Base-by-base conservation (phyloP, 164 flowering plant genomes). In the Pachysandra terminalis region DNA sequence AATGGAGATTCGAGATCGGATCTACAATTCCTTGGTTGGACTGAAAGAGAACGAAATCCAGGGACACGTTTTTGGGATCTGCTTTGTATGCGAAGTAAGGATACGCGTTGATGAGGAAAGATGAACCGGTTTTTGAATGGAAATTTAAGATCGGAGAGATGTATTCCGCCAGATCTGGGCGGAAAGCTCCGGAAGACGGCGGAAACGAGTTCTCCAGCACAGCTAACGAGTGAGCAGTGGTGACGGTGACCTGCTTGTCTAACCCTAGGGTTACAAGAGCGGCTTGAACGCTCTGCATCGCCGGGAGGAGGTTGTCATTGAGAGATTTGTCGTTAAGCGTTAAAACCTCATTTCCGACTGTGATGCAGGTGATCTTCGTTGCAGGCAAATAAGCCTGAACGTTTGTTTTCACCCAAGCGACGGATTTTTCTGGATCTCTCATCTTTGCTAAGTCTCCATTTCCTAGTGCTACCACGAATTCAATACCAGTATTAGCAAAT, bases 1-100 rank as follows among this genome's bases (percentile, higher is more conserved):
- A 86, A 24, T 56, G 84, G 17, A 87, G 81, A 26, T 74, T 76
- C 5, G 87, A 45, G 57, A 1, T 16, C 0, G 83, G 81, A 64
- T 87, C 92, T 6, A 74, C 54, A n/a, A 76, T 41, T 55, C 88
- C 86, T 37, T 70, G 72, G 64, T 81, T 81, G 3, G 79, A 80
- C 71, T 84, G 81, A 59, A 86, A 86, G 10, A 86, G 78, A 9
- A 81, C 90, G 74, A 55, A 86, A 23, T 81, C 85, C 0, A 86
- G 57, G 0, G 84, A 19, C 1, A 89, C 73, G 24, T 83, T 74
- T 58, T 79, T 78, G 9, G 87, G 88, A 25, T 72, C 64, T 0
- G 71, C 82, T 67, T 85, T 86, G 82, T 89, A 89, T 0, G 97
- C 97, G 68, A 90, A 86, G 73, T 66, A 90, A 0, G 97, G 97